Evolutionary conservation across 2,329 filamentous ascomycete species (phyloP).

Genomic region (Xylaria hypoxylon): DNA sequence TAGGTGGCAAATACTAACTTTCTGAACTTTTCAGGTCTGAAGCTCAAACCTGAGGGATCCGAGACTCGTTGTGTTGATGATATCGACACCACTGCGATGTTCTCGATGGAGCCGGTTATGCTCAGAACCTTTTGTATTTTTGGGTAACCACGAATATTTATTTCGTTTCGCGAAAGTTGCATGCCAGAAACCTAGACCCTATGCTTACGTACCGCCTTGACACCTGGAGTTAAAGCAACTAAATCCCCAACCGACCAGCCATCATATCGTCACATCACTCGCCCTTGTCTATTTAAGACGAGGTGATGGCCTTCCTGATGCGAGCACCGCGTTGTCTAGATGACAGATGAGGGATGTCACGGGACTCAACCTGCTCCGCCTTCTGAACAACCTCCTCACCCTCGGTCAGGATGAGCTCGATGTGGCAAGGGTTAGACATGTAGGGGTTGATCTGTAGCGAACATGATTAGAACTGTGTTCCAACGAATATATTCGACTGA

Average conservation of each 20-base stretch:
- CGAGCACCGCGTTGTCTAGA: slow-evolving; percentile 90
- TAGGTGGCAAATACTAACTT: slow-evolving; percentile 15
- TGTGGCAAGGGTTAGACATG: slow-evolving; percentile 99
- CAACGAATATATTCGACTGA: neutral
- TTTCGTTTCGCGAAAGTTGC: slow-evolving; percentile 50
- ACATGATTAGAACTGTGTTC: slow-evolving; percentile 22
- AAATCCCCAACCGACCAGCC: slow-evolving; percentile 48
- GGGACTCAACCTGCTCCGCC: slow-evolving; percentile 74
- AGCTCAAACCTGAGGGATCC: slow-evolving; percentile 18
- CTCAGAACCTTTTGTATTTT: slow-evolving; percentile 49
- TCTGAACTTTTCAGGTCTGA: slow-evolving; percentile 16
- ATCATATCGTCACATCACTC: slow-evolving; percentile 48
- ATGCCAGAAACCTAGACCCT: slow-evolving; percentile 54
- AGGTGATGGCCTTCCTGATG: slow-evolving; percentile 72
- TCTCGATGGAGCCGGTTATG: slow-evolving; percentile 28
- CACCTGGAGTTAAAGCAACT: slow-evolving; percentile 54
- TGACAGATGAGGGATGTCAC: slow-evolving; percentile 77
- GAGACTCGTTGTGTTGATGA: slow-evolving; percentile 13
- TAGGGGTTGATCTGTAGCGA: slow-evolving; percentile 95
- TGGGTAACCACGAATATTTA: slow-evolving; percentile 50
- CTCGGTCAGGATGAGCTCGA: slow-evolving; percentile 99
- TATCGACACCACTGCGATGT: slow-evolving; percentile 22
- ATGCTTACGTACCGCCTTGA: slow-evolving; percentile 55
- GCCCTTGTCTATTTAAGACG: slow-evolving; percentile 62
- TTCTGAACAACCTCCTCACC: slow-evolving; percentile 96